Conservation (phyloP, 2,329 filamentous ascomycete genomes). For the Sclerotinia spermophila region DNA sequence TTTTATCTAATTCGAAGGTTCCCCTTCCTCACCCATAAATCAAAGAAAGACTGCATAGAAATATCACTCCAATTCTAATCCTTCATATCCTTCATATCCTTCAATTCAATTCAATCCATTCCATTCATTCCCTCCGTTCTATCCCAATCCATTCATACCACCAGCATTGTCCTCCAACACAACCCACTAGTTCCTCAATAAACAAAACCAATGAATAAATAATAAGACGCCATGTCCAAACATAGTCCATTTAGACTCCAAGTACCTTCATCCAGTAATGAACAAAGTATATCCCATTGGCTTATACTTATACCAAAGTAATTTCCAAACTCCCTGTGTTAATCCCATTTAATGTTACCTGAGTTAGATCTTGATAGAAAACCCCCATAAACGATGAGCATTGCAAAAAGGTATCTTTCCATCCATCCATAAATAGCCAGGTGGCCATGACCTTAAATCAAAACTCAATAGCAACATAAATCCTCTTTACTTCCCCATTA, state of each 20-base stretch:
- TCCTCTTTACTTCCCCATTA: neutral
- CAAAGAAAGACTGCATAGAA: too few species aligned
- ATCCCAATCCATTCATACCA: neutral
- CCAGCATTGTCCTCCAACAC: neutral
- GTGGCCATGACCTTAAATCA: neutral
- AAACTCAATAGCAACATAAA: neutral
- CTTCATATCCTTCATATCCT: too few species aligned
- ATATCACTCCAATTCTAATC: too few species aligned
- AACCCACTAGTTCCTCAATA: neutral
- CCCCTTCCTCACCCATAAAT: too few species aligned
- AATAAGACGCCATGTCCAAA: neutral
- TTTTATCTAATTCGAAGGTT: too few species aligned
- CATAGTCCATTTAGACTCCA: neutral
- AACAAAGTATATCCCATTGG: neutral
- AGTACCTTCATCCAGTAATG: neutral
- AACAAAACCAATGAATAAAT: too few species aligned
- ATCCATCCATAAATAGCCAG: conserved; percentile 4
- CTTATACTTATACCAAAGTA: neutral
- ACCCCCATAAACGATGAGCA: neutral
- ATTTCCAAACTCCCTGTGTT: neutral
- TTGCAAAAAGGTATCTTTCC: conserved; percentile 4
- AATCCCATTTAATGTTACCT: neutral
- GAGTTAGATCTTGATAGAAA: too few species aligned
- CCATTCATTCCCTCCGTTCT: neutral
- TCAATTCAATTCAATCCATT: neutral